Percentiles rank a stretch among this genome's conserved stretches.
phyloP scores from a whole-genome alignment of 257 asterid genomes.

The Thymus mandschuricus region DNA sequence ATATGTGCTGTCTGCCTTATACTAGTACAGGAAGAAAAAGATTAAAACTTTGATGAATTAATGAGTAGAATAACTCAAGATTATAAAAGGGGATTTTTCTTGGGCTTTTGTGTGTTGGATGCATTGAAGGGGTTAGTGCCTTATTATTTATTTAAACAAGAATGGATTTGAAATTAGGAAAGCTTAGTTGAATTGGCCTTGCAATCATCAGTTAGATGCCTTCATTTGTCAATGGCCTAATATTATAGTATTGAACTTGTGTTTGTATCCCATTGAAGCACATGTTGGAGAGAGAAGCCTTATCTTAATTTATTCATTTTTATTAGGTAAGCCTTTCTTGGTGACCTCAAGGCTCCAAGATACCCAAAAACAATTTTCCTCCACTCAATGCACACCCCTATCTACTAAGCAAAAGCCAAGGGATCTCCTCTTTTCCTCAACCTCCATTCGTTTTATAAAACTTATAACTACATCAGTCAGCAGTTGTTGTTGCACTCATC shows the following conservation, averaged over 20 bases:
- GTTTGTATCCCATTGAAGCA: slow-evolving; percentile 26
- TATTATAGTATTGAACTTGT: slow-evolving; percentile 25
- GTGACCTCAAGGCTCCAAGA: slow-evolving; percentile 39
- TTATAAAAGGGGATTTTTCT: background rate
- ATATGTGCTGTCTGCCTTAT: background rate
- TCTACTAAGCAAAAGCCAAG: slow-evolving; percentile 73
- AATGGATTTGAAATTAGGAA: slow-evolving; percentile 6
- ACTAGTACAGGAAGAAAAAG: background rate
- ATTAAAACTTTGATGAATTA: background rate
- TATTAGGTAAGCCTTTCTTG: slow-evolving; percentile 25
- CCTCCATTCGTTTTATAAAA: slow-evolving; percentile 33
- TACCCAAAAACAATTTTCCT: slow-evolving; percentile 64
- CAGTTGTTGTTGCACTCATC: slow-evolving; percentile 25
- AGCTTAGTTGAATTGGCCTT: slow-evolving; percentile 28
- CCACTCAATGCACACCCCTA: slow-evolving; percentile 84
- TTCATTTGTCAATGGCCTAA: slow-evolving; percentile 1
- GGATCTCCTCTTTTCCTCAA: slow-evolving; percentile 32
- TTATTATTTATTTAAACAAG: slow-evolving; percentile 12
- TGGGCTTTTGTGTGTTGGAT: background rate
- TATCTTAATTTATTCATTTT: slow-evolving; percentile 29
- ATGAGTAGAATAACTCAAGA: background rate
- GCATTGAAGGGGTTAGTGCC: background rate
- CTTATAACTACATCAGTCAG: slow-evolving; percentile 17
- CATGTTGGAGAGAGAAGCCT: slow-evolving; percentile 38
- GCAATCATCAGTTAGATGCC: slow-evolving; percentile 28